phyloP scores from a whole-genome alignment of 768 basidiomycete genomes.

The Phanerodontia chrysosporium region DNA sequence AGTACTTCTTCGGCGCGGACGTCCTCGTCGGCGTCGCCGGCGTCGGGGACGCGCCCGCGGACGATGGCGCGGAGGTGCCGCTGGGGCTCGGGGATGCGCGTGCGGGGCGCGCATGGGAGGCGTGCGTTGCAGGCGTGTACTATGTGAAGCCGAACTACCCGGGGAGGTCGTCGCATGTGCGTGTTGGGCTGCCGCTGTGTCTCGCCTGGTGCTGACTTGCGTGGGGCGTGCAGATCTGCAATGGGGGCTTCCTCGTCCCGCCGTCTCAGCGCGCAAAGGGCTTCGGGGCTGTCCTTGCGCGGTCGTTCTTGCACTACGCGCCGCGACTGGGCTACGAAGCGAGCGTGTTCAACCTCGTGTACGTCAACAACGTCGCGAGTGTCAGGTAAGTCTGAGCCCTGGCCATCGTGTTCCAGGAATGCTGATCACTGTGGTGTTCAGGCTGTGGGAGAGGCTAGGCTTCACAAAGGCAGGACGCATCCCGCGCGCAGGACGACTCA shows the following conservation, averaged over 20 bases:
- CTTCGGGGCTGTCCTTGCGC: conserved; percentile 68
- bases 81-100: conserved; percentile 40
- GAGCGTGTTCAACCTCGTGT: conserved; percentile 90
- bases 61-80: conserved; percentile 20
- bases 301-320: conserved; percentile 76
- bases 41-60: conserved; percentile 17
- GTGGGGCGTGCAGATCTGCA: conserved; percentile 61
- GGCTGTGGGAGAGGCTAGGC: conserved; percentile 81
- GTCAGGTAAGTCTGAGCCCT: neutral
- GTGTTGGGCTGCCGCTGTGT: conserved; percentile 27
- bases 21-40: conserved; percentile 62
- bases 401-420: neutral
- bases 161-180: conserved; percentile 83
- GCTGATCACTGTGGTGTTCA: conserved; percentile 21
- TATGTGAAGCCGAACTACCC: conserved; percentile 92
- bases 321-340: conserved; percentile 73
- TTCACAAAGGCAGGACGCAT: conserved; percentile 79
- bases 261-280: conserved; percentile 62
- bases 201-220: neutral
- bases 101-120: conserved; percentile 55
- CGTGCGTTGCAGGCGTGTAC: conserved; percentile 72
- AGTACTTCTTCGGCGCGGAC: conserved; percentile 76
- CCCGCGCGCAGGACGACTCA: conserved; percentile 71
- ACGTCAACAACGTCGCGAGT: conserved; percentile 77
- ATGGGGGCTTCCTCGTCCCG: conserved; percentile 79